Evolutionary conservation across 257 asterid species (phyloP), one percentile per base, ranked within the genome.

Genomic region (Solanum ahanhuiri): DNA sequence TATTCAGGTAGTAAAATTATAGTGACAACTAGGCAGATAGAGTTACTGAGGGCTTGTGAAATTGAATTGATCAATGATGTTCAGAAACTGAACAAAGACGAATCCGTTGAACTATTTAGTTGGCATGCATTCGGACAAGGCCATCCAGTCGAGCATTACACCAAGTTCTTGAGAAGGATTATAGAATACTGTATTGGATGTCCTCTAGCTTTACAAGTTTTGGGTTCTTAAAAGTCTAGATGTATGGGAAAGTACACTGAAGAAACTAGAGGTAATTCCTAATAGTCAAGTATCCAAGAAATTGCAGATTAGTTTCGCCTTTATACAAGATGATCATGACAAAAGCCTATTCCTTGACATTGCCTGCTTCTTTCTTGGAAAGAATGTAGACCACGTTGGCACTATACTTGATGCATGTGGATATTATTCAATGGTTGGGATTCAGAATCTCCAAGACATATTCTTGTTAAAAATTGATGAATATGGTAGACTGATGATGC

Each of bases 281-380:
- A 70, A 87, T 18, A 71, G 31, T n/a, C 31, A 84, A 31, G 76
- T 83, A 37, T 64, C 58, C 23, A 63, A 63, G 70, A 77, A 60
- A 28, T 66, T 87, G 34, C 63, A 66, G 63, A 30, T 87, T 28
- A 72, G 89, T 20, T 83, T n/a, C 6, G 48, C 84, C 28, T 35
- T 23, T 23, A 83, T 87, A 70, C 86, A 45, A 31, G 87, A 87
- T 58, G 87, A 87, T 64, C 76, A 34, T 81, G 48, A 63, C 48
- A 86, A 45, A 60, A 79, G 34, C 35, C 51, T 86, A 37, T 86
- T 81, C 70, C 86, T 64, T 28, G 86, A 64, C 6, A 81, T 86
- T 86, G 77, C 88, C 51, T 79, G 85, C 54, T 64, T 86, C 81
- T 86, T 86, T 77, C 37, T 86, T 76, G 85, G 85, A 12, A 37